Conservation (phyloP, 2,329 filamentous ascomycete genomes). For the Trichoderma guizhouense region DNA sequence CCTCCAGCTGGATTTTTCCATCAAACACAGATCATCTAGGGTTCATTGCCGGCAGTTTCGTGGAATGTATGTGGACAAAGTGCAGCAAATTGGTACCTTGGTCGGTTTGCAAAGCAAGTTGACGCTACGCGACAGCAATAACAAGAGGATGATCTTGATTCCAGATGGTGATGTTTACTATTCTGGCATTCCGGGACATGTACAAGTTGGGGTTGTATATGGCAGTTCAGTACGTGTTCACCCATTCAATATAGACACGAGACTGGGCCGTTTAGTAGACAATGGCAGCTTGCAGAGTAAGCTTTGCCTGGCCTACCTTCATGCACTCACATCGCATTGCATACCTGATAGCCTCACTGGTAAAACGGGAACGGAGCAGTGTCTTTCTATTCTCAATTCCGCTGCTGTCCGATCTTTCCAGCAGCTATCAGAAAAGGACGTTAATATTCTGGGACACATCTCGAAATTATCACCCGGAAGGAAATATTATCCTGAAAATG, state of each 20-base stretch:
- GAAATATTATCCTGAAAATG: background rate
- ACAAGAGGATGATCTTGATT: background rate
- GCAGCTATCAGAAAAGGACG: background rate
- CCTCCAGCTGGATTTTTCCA: constrained; percentile 45
- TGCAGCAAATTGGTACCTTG: constrained; percentile 46
- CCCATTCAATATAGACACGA: constrained; percentile 39
- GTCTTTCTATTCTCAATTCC: constrained; percentile 46
- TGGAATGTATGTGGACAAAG: constrained; percentile 46
- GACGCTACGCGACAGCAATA: constrained; percentile 34
- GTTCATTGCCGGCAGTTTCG: constrained; percentile 49
- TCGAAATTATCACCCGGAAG: background rate
- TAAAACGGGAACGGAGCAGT: constrained; percentile 53
- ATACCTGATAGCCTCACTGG: constrained; percentile 47
- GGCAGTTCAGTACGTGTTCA: background rate
- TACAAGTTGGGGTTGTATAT: background rate
- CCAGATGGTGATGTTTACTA: background rate
- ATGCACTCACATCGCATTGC: constrained; percentile 52
- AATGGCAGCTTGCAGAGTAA: constrained; percentile 51
- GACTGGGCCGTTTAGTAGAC: constrained; percentile 48
- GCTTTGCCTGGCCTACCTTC: constrained; percentile 49
- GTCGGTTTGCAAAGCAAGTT: constrained; percentile 49
- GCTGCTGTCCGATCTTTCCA: constrained; percentile 47
- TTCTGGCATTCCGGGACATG: background rate
- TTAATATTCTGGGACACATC: background rate
- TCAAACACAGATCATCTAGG: constrained; percentile 25